Percentiles rank a stretch among this genome's conserved stretches.
phyloP scores from a whole-genome alignment of 805 yeast genomes.

The Candida xiaguanensis region DNA sequence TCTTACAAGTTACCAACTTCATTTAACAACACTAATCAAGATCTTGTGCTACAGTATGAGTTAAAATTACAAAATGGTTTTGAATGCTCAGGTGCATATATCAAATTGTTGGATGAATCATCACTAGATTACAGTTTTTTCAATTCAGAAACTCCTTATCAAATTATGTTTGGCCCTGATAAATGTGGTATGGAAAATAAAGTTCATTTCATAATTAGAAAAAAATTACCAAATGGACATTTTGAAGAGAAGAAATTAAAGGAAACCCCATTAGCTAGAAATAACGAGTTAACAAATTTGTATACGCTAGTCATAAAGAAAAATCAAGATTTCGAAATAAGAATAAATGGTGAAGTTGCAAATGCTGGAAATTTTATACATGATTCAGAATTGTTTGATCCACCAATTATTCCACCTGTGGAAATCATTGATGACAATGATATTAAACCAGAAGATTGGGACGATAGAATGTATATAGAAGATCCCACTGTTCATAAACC shows the following conservation, averaged over 20 bases:
- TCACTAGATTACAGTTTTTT: conserved; percentile 45
- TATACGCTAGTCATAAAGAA: conserved; percentile 74
- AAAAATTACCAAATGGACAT: conserved; percentile 50
- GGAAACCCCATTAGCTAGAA: conserved; percentile 63
- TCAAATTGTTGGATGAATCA: conserved; percentile 58
- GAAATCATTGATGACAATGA: conserved; percentile 53
- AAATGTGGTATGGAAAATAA: conserved; percentile 78
- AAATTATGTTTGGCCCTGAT: conserved; percentile 94
- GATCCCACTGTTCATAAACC: conserved; percentile 75
- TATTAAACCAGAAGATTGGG: conserved; percentile 79
- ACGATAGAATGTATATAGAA: conserved; percentile 58
- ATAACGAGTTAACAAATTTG: conserved; percentile 55
- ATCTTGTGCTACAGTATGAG: conserved; percentile 85
- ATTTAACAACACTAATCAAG: conserved; percentile 56
- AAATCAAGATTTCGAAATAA: conserved; percentile 68
- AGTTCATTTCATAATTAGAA: conserved; percentile 71
- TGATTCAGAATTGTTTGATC: conserved; percentile 50
- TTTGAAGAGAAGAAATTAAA: conserved; percentile 67
- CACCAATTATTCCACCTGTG: conserved; percentile 64
- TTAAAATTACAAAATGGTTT: conserved; percentile 78
- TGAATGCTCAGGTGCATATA: conserved; percentile 85
- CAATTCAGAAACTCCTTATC: conserved; percentile 66
- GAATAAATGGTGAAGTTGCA: conserved; percentile 75
- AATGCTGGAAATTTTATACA: conserved; percentile 66
- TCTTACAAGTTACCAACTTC: conserved; percentile 56